Conservation (phyloP, 345 rosid species). For the Luvunga scandens region DNA sequence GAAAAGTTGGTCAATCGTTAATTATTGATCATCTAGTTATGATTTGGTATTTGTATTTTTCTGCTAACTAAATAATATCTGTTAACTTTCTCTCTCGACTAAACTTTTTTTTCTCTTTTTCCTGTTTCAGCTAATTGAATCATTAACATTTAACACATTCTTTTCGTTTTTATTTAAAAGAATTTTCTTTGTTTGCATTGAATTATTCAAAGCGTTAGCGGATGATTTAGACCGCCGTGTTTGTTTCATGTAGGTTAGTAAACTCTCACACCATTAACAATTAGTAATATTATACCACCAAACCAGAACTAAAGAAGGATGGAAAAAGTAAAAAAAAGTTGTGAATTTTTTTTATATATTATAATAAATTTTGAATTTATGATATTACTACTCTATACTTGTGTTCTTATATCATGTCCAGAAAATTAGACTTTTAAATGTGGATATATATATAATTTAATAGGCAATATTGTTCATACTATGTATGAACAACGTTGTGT, state of each 20-base stretch:
- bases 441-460: no score
- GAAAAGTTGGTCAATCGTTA: constrained; percentile 24
- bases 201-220: not conserved
- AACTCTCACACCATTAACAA: not conserved
- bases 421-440: no score
- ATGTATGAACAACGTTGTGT: no score
- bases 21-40: not conserved
- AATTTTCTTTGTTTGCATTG: not conserved
- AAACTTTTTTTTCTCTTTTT: no score
- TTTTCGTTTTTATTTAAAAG: not conserved
- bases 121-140: no score
- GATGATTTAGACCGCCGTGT: not conserved
- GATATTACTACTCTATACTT: no score
- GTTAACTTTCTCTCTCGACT: not conserved
- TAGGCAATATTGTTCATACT: no score
- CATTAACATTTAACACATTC: not conserved
- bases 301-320: not conserved
- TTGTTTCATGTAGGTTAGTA: not conserved
- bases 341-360: not conserved
- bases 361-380: no score
- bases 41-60: not conserved
- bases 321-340: not conserved
- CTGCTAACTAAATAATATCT: not conserved
- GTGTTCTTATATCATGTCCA: no score
- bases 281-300: not conserved